Evolutionary conservation across 2,329 filamentous ascomycete genomes (phyloP).

Genomic region (Xylaria arbuscula): DNA sequence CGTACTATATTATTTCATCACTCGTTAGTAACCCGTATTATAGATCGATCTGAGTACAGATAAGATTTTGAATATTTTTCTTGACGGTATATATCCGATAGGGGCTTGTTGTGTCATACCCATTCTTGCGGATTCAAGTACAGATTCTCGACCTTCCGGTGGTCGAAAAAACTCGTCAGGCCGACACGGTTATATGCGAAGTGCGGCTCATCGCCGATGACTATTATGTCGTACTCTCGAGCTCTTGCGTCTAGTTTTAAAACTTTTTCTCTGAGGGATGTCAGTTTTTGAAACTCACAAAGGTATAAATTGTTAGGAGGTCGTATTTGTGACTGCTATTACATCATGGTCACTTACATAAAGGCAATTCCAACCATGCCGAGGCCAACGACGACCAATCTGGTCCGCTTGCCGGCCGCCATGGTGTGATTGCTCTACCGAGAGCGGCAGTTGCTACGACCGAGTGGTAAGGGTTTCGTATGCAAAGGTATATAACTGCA

Average conservation of each 20-base stretch:
- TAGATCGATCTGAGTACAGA: too few relatives aligned
- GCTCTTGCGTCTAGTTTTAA: conserved; percentile 83
- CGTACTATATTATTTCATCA: conserved; percentile 64
- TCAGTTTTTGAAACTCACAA: not conserved
- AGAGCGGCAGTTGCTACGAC: conserved; percentile 31
- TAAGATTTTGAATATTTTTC: too few relatives aligned
- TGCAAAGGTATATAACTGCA: not conserved
- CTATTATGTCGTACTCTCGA: conserved; percentile 81
- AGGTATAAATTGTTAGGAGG: not conserved
- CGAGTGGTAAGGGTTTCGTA: conserved; percentile 3
- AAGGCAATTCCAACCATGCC: conserved; percentile 94
- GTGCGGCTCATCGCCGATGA: conserved; percentile 89
- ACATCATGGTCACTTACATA: conserved; percentile 70
- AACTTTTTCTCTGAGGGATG: conserved; percentile 77
- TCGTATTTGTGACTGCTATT: not conserved
- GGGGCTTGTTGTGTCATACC: conserved; percentile 58
- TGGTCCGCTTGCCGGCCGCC: conserved; percentile 63
- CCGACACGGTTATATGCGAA: conserved; percentile 93
- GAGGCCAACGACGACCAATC: conserved; percentile 83
- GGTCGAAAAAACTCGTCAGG: conserved; percentile 88
- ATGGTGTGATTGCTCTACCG: conserved; percentile 54
- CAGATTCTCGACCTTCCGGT: conserved; percentile 85
- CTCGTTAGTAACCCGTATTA: too few relatives aligned
- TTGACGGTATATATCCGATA: too few relatives aligned
- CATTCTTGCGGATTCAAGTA: conserved; percentile 88